phyloP scores from a whole-genome alignment of 352 stramenopile genomes.

The Pythium pyrilobum region DNA sequence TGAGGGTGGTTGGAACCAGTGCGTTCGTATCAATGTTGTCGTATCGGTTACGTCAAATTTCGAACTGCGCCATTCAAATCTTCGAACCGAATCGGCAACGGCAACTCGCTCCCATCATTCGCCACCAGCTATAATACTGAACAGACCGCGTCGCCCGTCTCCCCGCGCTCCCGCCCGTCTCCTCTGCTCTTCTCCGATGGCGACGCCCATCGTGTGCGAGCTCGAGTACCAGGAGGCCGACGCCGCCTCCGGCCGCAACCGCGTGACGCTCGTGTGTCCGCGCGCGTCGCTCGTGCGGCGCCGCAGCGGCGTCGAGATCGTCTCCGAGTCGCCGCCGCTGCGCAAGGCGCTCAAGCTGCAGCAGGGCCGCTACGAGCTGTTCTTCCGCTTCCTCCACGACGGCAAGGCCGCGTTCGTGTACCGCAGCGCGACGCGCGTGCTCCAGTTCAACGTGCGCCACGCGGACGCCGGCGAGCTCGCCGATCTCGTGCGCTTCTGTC shows the following conservation, averaged over 20 bases:
- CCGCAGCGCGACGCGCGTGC: conserved; percentile 36
- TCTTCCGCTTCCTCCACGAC: conserved; percentile 53
- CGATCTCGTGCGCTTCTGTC: conserved; percentile 40
- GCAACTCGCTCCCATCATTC: background rate
- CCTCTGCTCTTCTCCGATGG: background rate
- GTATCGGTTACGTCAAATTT: conserved; percentile 14
- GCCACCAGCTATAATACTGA: too few species aligned
- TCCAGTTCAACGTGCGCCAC: conserved; percentile 62
- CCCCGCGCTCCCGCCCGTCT: background rate
- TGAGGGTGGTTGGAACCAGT: too few species aligned
- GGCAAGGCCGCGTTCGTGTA: conserved; percentile 67
- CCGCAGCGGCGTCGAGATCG: conserved; percentile 47
- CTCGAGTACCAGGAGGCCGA: conserved; percentile 60
- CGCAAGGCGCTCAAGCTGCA: conserved; percentile 49
- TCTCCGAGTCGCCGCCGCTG: conserved; percentile 40
- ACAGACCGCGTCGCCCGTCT: too few species aligned
- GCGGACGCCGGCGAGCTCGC: conserved; percentile 36
- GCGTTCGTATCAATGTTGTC: too few species aligned
- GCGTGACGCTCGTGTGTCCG: conserved; percentile 32
- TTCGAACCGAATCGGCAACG: conserved; percentile 13
- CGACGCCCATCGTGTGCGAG: conserved; percentile 26
- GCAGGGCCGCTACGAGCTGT: conserved; percentile 47
- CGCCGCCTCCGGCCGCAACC: conserved; percentile 40
- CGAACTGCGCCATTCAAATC: conserved; percentile 16
- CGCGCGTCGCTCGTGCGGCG: conserved; percentile 39